Evolutionary conservation across 495 filamentous ascomycete species (phyloP).

Genomic region (Lophiostoma macrostomum): DNA sequence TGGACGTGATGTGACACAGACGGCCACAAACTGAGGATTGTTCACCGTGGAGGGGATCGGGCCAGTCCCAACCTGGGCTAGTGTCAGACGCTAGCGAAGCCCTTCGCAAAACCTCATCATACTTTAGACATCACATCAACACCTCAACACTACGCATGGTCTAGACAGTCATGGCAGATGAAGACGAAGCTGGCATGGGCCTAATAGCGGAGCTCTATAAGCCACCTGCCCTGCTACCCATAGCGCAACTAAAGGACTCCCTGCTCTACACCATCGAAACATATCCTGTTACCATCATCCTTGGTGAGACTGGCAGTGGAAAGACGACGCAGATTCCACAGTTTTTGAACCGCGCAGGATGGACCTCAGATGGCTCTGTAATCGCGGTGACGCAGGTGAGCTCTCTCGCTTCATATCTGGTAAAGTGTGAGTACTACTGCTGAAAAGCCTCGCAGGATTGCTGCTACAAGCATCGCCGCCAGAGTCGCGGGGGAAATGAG

Average conservation of each 20-base stretch:
- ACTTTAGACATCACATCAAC: neutral
- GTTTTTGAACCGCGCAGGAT: constrained; percentile 59
- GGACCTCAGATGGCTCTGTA: constrained; percentile 77
- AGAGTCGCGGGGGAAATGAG: constrained; percentile 92
- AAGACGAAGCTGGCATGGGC: constrained; percentile 11
- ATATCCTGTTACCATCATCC: constrained; percentile 43
- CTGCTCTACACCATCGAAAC: constrained; percentile 45
- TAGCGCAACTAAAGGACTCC: constrained; percentile 42
- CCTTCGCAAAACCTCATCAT: too few species aligned
- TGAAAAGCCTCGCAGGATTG: constrained; percentile 81
- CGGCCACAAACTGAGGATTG: too few species aligned
- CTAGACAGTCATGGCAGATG: constrained; percentile 19
- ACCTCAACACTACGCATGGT: neutral
- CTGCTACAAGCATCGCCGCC: constrained; percentile 86
- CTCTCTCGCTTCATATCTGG: constrained; percentile 23
- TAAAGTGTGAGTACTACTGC: constrained; percentile 41
- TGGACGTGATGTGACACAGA: too few species aligned
- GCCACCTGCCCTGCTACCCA: constrained; percentile 44
- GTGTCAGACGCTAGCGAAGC: too few species aligned
- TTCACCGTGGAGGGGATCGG: too few species aligned
- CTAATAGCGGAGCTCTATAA: constrained; percentile 40
- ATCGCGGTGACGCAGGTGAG: constrained; percentile 89
- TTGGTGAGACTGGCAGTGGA: constrained; percentile 46
- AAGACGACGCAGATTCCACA: constrained; percentile 51
- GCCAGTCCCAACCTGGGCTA: too few species aligned